Evolutionary conservation across 768 basidiomycete genomes (phyloP).

Genomic region (Termitomyces sp.): DNA sequence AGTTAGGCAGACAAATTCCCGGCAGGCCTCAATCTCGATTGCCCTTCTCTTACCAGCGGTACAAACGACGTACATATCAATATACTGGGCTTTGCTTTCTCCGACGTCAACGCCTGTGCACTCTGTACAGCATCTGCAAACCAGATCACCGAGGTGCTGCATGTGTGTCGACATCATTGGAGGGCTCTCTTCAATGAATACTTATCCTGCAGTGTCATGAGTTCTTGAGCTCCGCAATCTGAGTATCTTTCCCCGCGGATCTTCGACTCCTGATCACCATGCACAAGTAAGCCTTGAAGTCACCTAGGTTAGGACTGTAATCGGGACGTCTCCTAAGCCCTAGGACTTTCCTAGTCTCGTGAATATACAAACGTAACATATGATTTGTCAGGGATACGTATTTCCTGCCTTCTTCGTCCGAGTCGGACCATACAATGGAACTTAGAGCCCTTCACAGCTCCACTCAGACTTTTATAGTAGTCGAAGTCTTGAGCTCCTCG

Average conservation of each 20-base stretch:
- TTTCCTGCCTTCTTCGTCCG: background rate
- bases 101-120: constrained; percentile 39
- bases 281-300: constrained; percentile 40
- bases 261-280: constrained; percentile 37
- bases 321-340: constrained; percentile 18
- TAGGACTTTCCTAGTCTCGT: background rate
- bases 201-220: constrained; percentile 39
- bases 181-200: constrained; percentile 38
- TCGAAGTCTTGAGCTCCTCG: background rate
- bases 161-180: constrained; percentile 50
- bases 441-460: background rate
- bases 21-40: too few species aligned
- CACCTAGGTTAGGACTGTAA: constrained; percentile 32
- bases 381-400: too few species aligned
- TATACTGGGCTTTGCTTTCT: too few species aligned
- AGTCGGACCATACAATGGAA: background rate
- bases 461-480: background rate
- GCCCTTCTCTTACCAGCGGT: too few species aligned
- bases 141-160: constrained; percentile 37
- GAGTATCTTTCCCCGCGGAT: constrained; percentile 39
- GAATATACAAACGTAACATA: background rate
- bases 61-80: too few species aligned
- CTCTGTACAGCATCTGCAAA: constrained; percentile 35
- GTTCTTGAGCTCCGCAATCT: constrained; percentile 8
- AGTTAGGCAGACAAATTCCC: too few species aligned